Conservation (phyloP, 139 green algal genomes). For the Tetraselmis striata region DNA sequence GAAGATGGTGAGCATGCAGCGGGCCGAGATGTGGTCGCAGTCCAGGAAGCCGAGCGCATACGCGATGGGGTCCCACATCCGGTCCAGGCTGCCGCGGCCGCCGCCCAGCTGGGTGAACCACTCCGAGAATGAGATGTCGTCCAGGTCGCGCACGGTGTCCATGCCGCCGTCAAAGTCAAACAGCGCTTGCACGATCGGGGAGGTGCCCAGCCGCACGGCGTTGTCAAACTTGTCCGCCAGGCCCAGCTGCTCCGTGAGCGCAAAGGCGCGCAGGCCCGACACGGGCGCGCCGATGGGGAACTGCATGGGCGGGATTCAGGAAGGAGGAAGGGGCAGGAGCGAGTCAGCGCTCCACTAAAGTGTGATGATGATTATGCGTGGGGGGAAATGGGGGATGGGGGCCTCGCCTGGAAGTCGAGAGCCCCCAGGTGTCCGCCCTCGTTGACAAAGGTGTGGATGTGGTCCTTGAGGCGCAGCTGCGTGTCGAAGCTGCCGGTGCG, state of each 20-base stretch:
- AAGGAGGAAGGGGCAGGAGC: too few species aligned
- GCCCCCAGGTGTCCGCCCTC: slow-evolving; percentile 78
- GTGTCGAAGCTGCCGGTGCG: slow-evolving; percentile 88
- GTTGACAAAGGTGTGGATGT: slow-evolving; percentile 97
- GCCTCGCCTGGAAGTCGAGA: slow-evolving; percentile 87
- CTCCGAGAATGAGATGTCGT: not conserved
- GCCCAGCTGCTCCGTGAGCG: not conserved
- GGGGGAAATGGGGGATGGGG: too few species aligned
- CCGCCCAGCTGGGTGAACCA: not conserved
- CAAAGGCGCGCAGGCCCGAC: not conserved
- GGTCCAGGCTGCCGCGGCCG: not conserved
- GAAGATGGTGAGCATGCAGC: not conserved
- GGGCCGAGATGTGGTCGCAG: not conserved
- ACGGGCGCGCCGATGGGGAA: not conserved
- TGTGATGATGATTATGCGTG: too few species aligned
- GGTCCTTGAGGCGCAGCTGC: slow-evolving; percentile 92
- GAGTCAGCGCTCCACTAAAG: too few species aligned
- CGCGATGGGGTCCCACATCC: not conserved
- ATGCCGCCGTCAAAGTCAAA: not conserved
- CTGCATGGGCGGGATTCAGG: too few species aligned
- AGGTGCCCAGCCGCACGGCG: not conserved
- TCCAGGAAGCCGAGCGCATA: not conserved
- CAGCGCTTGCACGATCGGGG: not conserved
- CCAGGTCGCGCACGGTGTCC: not conserved
- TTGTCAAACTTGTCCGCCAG: not conserved